Evolutionary conservation across 139 green algal species (phyloP), one percentile per base, ranked within the genome.

Genomic region (Spirogloea muscicola): DNA sequence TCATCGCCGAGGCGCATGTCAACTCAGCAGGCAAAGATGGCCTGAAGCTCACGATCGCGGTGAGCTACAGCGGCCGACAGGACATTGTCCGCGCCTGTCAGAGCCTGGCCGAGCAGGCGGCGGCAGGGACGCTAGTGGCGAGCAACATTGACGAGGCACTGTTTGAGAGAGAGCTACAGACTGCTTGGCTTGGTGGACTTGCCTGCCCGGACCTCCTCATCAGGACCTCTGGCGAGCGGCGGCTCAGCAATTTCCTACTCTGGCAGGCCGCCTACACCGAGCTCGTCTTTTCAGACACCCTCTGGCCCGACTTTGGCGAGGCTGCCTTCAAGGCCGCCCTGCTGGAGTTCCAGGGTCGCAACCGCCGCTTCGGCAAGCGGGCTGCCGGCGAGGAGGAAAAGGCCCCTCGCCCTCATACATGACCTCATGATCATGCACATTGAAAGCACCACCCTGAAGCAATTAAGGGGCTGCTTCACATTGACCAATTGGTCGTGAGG

Each of bases 221-320:
- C 16, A 68, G 90, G 37, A 94, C 90, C 1, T 90, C 84, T 48
- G 90, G 90, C 25, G 87, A 95, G 82, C 79, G 88, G 72, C 75
- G 90, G 21, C 61, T 96, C 3, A 89, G 77, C 71, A 93, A 95
- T 77, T 96, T 95, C 80, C 64, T 96, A 65, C 79, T 95, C 49
- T 95, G 77, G 68, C 87, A 95, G 49, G 16, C 80, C 0, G 87
- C 90, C 9, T 95, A 95, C 70, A 83, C 87, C 0, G 90, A 95
- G 87, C 76, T 93, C 1, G 83, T 80, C 68, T 95, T 95, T 65
- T 71, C 69, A 1, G 29, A 82, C 6, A 41, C 27, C 3, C 65
- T 81, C 27, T 95, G 88, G 88, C 90, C 90, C 1, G 90, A 91
- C 36, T 95, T 95, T 58, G 73, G 61, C 43, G 66, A 86, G 41